Evolutionary conservation across 2,329 filamentous ascomycete species (phyloP).

Genomic region (Diaporthe longicolla): DNA sequence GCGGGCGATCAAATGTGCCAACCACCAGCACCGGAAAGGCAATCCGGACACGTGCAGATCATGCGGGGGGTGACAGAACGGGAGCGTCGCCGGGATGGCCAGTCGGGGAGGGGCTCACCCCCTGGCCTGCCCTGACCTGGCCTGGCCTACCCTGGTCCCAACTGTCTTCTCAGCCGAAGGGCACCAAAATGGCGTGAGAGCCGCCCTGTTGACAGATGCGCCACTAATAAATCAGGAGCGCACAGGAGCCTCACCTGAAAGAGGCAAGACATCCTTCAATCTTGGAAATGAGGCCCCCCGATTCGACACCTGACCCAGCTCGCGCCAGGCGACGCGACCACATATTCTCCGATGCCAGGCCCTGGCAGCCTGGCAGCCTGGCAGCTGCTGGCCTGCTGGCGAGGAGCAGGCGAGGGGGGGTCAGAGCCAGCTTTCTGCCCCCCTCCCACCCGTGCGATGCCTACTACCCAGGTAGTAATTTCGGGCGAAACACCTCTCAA

Average conservation of each 20-base stretch:
- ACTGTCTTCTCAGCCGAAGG: constrained; percentile 30
- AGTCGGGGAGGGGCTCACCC: neutral
- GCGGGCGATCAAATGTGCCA: constrained; percentile 10
- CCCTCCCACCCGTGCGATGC: neutral
- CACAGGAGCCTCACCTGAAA: constrained; percentile 31
- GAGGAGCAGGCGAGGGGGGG: too few relatives aligned
- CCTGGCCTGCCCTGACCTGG: neutral
- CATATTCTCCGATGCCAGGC: constrained; percentile 24
- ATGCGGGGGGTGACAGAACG: constrained; percentile 36
- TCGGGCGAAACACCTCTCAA: constrained; percentile 30
- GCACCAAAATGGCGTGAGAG: constrained; percentile 36
- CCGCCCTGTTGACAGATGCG: constrained; percentile 28
- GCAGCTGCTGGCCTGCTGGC: neutral
- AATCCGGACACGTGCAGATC: constrained; percentile 38
- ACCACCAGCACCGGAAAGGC: constrained; percentile 22
- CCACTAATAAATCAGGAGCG: constrained; percentile 25
- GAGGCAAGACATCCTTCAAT: constrained; percentile 36
- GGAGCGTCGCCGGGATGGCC: constrained; percentile 32
- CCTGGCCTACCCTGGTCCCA: neutral
- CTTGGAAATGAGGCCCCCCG: constrained; percentile 29
- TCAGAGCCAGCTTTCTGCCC: neutral
- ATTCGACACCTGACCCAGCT: constrained; percentile 12
- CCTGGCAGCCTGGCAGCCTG: neutral
- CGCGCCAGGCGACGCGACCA: neutral
- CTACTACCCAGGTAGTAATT: too few relatives aligned